Base-by-base conservation (phyloP, 345 rosid species). In the Crucihimalaya himalaica region DNA sequence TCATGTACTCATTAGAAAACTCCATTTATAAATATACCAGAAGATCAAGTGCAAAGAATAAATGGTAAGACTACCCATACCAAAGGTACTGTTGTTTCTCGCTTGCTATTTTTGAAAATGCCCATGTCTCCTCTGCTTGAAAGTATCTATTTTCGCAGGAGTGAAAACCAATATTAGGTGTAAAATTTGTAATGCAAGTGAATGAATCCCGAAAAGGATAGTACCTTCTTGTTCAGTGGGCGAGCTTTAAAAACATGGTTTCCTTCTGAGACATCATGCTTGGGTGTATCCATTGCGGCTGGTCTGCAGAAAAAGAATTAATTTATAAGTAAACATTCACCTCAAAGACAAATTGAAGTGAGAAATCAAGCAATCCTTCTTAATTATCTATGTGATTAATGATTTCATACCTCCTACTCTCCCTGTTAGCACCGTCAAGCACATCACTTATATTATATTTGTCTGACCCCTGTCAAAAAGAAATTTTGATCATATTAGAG, bases 121-220 rank as follows among this genome's bases (percentile, higher is more conserved):
- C 96, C 97, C 35, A 87, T 80, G 59, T 92, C 92, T 53, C 96
- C 97, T 86, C 82, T 87, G 67, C 93, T 87, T 67, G 94, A 84
- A 72, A 90, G 81, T 82, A 92, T 83, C 97, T 92, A 84, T 28
- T 52, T 52, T 60, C 2, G 45, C 62, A 40, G n/a, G 55, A 51
- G 9, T 31, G 25, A 4, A 20, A 21, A 45, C 25, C 64, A n/a
- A 54, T 18, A 11, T 28, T 31, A 59, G 48, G 31, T 19, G 63
- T 16, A 19, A 39, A 27, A 20, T 20, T 1, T 43, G 16, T 59
- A 60, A 60, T 13, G 29, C 57, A 48, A 60, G 51, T 8, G 1
- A 21, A 46, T 37, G 31, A 63, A 32, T 15, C 55, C 64, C 27
- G 8, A 35, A 39, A 70, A 42, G 68, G 34, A 64, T n/a, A 40